Base-by-base conservation (phyloP, 2,329 filamentous ascomycete genomes). In the Hirsutella thompsonii region DNA sequence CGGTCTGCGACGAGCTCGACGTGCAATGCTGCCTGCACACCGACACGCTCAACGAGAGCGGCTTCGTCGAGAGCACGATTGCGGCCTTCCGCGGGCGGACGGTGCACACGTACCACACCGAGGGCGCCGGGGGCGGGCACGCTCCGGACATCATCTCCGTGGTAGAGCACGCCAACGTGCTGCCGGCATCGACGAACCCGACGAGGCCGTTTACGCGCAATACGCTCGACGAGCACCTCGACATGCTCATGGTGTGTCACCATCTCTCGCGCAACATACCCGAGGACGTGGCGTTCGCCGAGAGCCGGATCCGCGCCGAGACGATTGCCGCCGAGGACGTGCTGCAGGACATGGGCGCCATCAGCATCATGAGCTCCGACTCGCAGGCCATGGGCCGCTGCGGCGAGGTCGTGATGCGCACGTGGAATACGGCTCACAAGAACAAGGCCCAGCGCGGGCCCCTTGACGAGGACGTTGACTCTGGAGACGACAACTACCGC, bases 211-310 rank as follows among this genome's bases (percentile, higher is more conserved):
- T 80, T 61, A 96, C 90, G 2, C 70, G 73, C 49, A 95, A 96
- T 66, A 96, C 90, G 0, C 74, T 96, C 0, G 90, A 95, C 55
- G 90, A 96, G 62, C 90, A 96, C 63, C 75, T 95, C 13, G 90
- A 96, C 65, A 96, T 96, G 90, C 68, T 95, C 37, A 95, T 95
- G 90, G 87, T 94, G 30, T 96, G 90, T 68, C 90, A 96, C 61
- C 90, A 96, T 56, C 69, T 96, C 9, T 88, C 81, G 40, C 86
- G 85, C 61, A 81, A 94, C 61, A 95, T 95, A 44, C 86, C 89
- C 43, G 90, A 96, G 64, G 90, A 96, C 57, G 83, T 96, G 13
- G 88, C 89, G 1, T 96, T 96, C 55, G 90, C 90, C 37, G 90
- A 96, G 65, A 87, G 80, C 29, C 85, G 90, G 32, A 96, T 96